Conservation (phyloP, 129 eudicot genomes). For the Lonicera japonica region DNA sequence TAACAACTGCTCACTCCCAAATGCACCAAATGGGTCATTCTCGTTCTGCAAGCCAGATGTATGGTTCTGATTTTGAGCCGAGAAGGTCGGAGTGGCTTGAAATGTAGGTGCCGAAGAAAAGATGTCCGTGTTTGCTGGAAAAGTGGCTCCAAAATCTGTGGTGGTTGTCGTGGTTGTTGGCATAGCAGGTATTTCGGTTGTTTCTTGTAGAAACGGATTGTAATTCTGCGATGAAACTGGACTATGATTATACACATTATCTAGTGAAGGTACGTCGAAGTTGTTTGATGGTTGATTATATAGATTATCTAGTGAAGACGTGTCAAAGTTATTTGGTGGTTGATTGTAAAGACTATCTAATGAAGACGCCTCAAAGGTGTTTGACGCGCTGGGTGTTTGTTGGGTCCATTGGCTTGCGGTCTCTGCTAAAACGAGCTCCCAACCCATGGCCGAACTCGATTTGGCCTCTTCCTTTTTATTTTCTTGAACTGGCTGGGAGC, state of each 20-base stretch:
- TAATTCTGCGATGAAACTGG: slow-evolving; percentile 17
- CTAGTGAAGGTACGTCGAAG: background rate
- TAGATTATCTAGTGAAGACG: background rate
- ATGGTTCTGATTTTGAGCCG: slow-evolving; percentile 7
- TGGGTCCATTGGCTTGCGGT: slow-evolving; percentile 13
- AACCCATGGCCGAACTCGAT: slow-evolving; percentile 15
- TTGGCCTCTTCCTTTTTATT: background rate
- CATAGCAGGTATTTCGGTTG: slow-evolving; percentile 4
- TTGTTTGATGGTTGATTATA: slow-evolving; percentile 2
- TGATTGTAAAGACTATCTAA: slow-evolving; percentile 5
- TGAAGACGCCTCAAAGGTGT: background rate
- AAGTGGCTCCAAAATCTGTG: slow-evolving; percentile 1
- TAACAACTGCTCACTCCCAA: slow-evolving; percentile 13
- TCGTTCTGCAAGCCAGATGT: background rate
- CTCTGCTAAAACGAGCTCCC: slow-evolving; percentile 40
- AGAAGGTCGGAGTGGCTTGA: slow-evolving; percentile 30
- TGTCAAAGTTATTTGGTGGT: background rate
- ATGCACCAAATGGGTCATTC: slow-evolving; percentile 33
- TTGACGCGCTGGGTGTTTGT: slow-evolving; percentile 2
- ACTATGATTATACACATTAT: slow-evolving; percentile 1
- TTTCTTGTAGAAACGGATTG: slow-evolving; percentile 52
- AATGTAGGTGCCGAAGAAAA: slow-evolving; percentile 22
- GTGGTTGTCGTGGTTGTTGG: background rate
- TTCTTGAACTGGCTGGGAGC: background rate
- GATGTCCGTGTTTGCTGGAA: background rate